These are phyloP conservation scores for Globisporangium megalacanthum DNA, from an alignment of 352 stramenopile species.

Conservation along the genomic window DNA sequence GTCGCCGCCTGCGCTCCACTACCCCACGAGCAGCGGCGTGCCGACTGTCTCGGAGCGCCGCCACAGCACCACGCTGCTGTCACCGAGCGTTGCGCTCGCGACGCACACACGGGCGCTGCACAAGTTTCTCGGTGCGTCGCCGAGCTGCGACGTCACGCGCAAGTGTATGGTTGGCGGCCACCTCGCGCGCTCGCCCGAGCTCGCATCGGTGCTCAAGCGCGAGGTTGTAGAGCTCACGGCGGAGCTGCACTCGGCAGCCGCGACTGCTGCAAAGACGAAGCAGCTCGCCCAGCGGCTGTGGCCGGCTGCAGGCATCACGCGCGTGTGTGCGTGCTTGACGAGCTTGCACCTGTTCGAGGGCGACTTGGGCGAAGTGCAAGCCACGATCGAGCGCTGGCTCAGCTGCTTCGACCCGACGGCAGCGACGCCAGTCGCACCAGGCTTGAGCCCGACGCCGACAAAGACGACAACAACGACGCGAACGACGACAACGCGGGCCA, in stretches of 20 bases:
- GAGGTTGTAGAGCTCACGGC: slow-evolving; percentile 60
- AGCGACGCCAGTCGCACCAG: slow-evolving; percentile 39
- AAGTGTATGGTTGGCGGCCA: slow-evolving; percentile 71
- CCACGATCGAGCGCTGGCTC: slow-evolving; percentile 56
- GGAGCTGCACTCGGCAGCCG: slow-evolving; percentile 55
- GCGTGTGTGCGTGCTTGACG: slow-evolving; percentile 66
- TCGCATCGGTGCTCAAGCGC: slow-evolving; percentile 54
- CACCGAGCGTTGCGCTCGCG: slow-evolving; percentile 39
- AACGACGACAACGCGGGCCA: slow-evolving; percentile 3
- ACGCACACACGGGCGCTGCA: slow-evolving; percentile 54
- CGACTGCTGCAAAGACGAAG: slow-evolving; percentile 59
- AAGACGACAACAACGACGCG: not conserved
- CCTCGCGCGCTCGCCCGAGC: slow-evolving; percentile 54
- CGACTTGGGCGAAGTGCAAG: slow-evolving; percentile 44
- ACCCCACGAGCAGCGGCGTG: no score
- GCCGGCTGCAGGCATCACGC: slow-evolving; percentile 76
- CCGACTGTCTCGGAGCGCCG: slow-evolving; percentile 14
- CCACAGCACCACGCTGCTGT: slow-evolving; percentile 25
- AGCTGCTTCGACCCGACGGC: slow-evolving; percentile 69
- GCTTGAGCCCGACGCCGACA: slow-evolving; percentile 11
- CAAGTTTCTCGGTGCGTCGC: slow-evolving; percentile 59
- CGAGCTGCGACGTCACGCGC: slow-evolving; percentile 65
- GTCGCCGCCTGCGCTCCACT: not conserved
- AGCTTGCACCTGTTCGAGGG: slow-evolving; percentile 76
- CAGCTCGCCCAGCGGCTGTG: slow-evolving; percentile 57